phyloP scores from a whole-genome alignment of 345 rosid genomes.

The Sisymbrium altissimum region DNA sequence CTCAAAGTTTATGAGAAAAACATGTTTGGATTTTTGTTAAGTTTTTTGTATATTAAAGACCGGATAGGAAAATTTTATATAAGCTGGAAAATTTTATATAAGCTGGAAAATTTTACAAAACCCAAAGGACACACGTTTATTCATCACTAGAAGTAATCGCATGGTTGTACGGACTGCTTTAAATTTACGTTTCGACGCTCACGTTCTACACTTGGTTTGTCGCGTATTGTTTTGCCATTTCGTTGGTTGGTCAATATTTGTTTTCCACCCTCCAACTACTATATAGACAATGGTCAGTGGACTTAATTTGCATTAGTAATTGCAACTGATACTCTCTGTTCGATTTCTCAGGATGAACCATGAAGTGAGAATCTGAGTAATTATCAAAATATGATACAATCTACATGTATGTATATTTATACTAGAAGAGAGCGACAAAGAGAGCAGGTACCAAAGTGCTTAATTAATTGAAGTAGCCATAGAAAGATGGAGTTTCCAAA shows the following conservation, averaged over 20 bases:
- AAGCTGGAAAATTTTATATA: background rate
- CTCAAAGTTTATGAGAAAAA: slow-evolving; percentile 1
- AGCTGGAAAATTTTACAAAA: background rate
- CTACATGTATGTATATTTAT: slow-evolving; percentile 18
- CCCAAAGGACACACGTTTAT: background rate
- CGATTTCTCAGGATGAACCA: no score
- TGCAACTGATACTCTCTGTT: background rate
- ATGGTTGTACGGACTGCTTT: no score
- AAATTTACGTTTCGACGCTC: no score
- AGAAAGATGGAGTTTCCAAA: slow-evolving; percentile 5
- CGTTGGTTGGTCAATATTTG: no score
- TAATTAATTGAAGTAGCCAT: slow-evolving; percentile 1
- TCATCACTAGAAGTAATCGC: no score
- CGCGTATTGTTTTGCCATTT: background rate
- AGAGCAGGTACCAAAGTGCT: background rate
- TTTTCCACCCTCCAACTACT: no score
- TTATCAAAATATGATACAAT: background rate
- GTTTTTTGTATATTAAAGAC: background rate
- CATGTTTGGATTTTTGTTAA: background rate
- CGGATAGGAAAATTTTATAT: background rate
- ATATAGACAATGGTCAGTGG: no score
- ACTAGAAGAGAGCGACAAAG: background rate
- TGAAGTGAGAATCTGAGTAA: no score
- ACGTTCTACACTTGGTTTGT: no score
- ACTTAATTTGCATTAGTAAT: no score